Evolutionary conservation across 1,139 yeast species (phyloP).

Genomic region (Casaregolazyma suthepensis): DNA sequence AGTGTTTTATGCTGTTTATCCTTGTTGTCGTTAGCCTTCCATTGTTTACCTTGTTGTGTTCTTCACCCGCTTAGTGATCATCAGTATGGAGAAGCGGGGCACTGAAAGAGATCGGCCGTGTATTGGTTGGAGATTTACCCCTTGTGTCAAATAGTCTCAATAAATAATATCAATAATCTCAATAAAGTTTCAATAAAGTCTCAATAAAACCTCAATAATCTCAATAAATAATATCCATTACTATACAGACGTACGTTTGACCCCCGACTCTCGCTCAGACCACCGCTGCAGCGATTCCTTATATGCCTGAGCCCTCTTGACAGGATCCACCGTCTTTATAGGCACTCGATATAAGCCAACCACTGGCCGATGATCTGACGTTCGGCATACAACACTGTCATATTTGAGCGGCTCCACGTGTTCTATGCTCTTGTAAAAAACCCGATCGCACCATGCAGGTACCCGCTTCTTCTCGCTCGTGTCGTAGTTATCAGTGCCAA

Average conservation of each 20-base stretch:
- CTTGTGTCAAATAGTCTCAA: too few relatives aligned
- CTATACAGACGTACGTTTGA: neutral
- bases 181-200: too few relatives aligned
- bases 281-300: constrained; percentile 33
- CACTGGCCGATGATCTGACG: constrained; percentile 92
- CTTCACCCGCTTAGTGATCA: too few relatives aligned
- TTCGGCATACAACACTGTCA: constrained; percentile 34
- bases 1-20: too few relatives aligned
- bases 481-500: constrained; percentile 71
- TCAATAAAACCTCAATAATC: neutral
- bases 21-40: too few relatives aligned
- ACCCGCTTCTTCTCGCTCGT: constrained; percentile 86
- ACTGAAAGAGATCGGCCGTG: too few relatives aligned
- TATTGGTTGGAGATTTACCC: too few relatives aligned
- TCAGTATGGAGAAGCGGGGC: too few relatives aligned
- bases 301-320: constrained; percentile 44
- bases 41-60: too few relatives aligned
- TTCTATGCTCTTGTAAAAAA: constrained; percentile 45
- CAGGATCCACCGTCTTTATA: constrained; percentile 60
- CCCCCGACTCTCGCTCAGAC: constrained; percentile 14
- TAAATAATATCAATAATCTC: neutral
- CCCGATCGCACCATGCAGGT: constrained; percentile 97
- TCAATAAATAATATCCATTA: neutral
- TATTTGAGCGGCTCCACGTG: constrained; percentile 24
- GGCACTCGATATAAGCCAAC: constrained; percentile 64